phyloP scores from a whole-genome alignment of 345 rosid species.

The Ceriops zippeliana region DNA sequence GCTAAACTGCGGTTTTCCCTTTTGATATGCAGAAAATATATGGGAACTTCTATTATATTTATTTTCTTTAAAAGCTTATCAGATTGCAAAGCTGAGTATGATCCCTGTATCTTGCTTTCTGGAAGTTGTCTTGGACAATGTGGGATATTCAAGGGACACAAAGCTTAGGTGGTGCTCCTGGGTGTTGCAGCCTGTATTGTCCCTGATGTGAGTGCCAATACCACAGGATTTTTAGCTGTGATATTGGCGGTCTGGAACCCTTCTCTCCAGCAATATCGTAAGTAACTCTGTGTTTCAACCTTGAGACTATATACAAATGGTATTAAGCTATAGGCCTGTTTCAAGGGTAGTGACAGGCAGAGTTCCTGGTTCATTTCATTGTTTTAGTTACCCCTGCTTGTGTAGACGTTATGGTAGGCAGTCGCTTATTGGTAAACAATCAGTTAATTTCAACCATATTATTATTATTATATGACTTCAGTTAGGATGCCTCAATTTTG shows the following conservation, averaged over 20 bases:
- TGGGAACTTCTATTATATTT: neutral
- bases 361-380: too few species aligned
- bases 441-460: too few species aligned
- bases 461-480: too few species aligned
- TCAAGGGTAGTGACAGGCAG: too few species aligned
- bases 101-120: constrained; percentile 94
- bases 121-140: constrained; percentile 88
- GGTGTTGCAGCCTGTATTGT: constrained; percentile 98
- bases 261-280: constrained; percentile 92
- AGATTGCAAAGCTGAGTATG: constrained; percentile 99
- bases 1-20: neutral
- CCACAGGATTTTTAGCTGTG: constrained; percentile 86
- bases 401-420: too few species aligned
- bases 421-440: too few species aligned
- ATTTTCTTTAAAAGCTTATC: constrained; percentile 20
- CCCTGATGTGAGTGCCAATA: constrained; percentile 93
- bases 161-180: constrained; percentile 92
- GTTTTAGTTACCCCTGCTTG: too few species aligned
- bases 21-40: constrained; percentile 5
- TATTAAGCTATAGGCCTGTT: neutral
- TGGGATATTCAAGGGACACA: constrained; percentile 90
- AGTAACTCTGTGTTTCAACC: constrained; percentile 27
- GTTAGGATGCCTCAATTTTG: too few species aligned
- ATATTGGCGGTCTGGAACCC: constrained; percentile 92
- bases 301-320: neutral